Percentiles rank a stretch among this genome's conserved stretches.
Evolutionary conservation across 306 rosid genomes (phyloP).

Genomic region (Sicyos edulis): DNA sequence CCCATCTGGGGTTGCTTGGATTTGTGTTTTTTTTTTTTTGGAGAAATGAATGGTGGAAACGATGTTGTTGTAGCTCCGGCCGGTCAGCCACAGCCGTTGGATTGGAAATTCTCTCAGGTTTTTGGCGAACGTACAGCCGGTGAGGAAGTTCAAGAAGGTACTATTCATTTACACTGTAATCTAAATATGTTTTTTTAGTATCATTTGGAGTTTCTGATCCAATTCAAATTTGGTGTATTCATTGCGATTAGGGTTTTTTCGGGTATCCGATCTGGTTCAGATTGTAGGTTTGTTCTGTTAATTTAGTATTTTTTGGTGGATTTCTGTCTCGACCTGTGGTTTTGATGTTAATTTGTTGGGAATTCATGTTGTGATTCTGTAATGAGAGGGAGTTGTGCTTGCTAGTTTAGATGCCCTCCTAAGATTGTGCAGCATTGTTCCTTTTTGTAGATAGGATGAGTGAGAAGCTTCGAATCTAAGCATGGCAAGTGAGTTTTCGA

Average conservation of each 20-base stretch:
- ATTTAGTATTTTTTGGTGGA: conserved; percentile 23
- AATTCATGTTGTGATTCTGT: conserved; percentile 22
- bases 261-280: conserved; percentile 49
- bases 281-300: conserved; percentile 24
- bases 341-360: conserved; percentile 15
- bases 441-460: not conserved
- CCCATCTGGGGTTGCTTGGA: conserved; percentile 38
- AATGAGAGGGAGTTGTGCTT: conserved; percentile 33
- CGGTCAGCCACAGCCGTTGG: conserved; percentile 73
- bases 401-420: conserved; percentile 20
- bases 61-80: conserved; percentile 83
- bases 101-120: conserved; percentile 99
- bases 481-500: not conserved
- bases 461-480: conserved; percentile 6
- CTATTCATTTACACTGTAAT: not conserved
- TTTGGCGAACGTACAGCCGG: conserved; percentile 98
- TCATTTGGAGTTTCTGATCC: conserved; percentile 50
- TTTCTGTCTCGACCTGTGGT: conserved; percentile 26
- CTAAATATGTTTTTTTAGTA: not conserved
- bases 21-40: conserved; percentile 26
- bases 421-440: conserved; percentile 17
- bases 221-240: conserved; percentile 30
- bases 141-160: conserved; percentile 99
- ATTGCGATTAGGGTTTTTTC: conserved; percentile 52
- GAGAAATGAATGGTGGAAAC: conserved; percentile 84